Percentiles rank a stretch among this genome's conserved stretches.
Evolutionary conservation across 2,329 filamentous ascomycete species (phyloP).

Genomic region (Bipolaris oryzae): DNA sequence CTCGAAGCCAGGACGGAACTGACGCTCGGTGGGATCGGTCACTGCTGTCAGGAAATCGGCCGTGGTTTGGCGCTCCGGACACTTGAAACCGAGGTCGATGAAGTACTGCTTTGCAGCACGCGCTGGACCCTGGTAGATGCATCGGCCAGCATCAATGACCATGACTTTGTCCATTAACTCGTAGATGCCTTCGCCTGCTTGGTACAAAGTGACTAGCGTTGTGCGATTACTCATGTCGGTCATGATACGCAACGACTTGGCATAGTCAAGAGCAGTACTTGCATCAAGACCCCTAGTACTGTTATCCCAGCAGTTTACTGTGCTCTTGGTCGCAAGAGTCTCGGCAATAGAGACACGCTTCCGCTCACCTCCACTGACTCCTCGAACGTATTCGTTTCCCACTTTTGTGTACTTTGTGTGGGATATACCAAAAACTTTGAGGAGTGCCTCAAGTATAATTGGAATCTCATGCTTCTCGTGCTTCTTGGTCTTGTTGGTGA

Average conservation of each 20-base stretch:
- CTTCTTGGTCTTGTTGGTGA: constrained; percentile 77
- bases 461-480: constrained; percentile 67
- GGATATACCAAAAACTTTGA: constrained; percentile 79
- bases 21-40: constrained; percentile 74
- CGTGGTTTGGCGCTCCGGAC: constrained; percentile 68
- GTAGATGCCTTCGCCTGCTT: constrained; percentile 72
- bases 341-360: constrained; percentile 78
- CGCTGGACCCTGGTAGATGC: constrained; percentile 69
- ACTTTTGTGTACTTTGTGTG: constrained; percentile 78
- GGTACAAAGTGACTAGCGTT: constrained; percentile 73
- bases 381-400: constrained; percentile 74
- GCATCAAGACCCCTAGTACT: constrained; percentile 80
- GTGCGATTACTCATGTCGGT: constrained; percentile 76
- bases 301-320: constrained; percentile 81
- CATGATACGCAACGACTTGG: constrained; percentile 77
- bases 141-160: constrained; percentile 74
- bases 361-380: constrained; percentile 79
- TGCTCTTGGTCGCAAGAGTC: constrained; percentile 68
- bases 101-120: constrained; percentile 70
- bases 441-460: constrained; percentile 70
- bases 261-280: constrained; percentile 78
- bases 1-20: constrained; percentile 64
- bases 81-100: constrained; percentile 67
- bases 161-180: constrained; percentile 81
- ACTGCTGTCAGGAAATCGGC: constrained; percentile 79